Base-by-base conservation (phyloP, 108 stramenopile species). In the Schizochytrium sp. region DNA sequence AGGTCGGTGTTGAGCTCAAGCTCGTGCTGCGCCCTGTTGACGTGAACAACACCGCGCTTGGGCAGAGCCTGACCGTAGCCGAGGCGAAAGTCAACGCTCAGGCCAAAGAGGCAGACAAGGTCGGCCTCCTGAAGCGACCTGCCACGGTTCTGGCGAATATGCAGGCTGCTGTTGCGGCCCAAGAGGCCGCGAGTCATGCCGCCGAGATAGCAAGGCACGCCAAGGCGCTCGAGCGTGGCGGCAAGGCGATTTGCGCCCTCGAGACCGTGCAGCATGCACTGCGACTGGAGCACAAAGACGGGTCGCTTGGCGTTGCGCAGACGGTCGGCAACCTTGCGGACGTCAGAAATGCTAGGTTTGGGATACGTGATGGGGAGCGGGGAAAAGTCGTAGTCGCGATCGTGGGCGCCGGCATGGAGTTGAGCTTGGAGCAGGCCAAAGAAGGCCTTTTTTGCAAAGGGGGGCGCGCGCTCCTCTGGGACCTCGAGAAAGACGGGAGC, bases 391-490 rank as follows among this genome's bases (percentile, higher is more conserved):
- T 83, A 83, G 51, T 83, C 4, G n/a, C n/a, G n/a, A 23, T 83
- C 76, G 51, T 83, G 76, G 48, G 76, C 76, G n/a, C 76, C 76
- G 51, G 76, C 76, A 34, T 83, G 76, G 51, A 83, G 76, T 23
- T 53, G 19, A 16, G 76, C 76, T 23, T 83, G 12, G 51, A 83
- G 76, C n/a, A 53, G 48, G 23, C 76, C 76, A 83, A 83, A 83
- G 25, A 53, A n/a, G n/a, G 76, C 28, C n/a, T 28, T 43, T 6
- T n/a, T 53, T 0, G 51, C 48, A 6, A 8, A 53, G 12, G 45
- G 45, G 43, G 48, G 19, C 18, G n/a, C n/a, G 2, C 28, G 19
- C 25, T 47, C 45, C 10, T 12, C 18, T 34, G 76, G 76, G 45
- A 53, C 23, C 45, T 47, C 76, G 48, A 83, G 51, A 45, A 83